These are phyloP conservation scores for Fistulifera pelliculosa DNA, from an alignment of 108 stramenopile genomes.

Conservation along the genomic window DNA sequence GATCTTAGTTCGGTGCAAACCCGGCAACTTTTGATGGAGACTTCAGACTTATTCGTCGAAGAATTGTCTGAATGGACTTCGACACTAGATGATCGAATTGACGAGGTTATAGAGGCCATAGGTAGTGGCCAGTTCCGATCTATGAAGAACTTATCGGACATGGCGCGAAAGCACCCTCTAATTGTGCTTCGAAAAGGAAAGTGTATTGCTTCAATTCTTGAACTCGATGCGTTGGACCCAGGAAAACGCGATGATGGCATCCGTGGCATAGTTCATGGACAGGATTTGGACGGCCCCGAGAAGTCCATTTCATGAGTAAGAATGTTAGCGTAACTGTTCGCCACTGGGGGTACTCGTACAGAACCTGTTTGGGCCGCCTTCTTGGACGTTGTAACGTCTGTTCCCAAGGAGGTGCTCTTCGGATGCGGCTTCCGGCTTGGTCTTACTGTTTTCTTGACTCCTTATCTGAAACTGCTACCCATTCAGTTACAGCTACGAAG, in stretches of 20 bases:
- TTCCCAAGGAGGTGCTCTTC: slow-evolving; percentile 33
- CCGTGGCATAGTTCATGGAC: slow-evolving; percentile 25
- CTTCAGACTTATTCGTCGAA: slow-evolving; percentile 16
- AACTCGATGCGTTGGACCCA: slow-evolving; percentile 35
- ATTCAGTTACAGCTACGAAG: slow-evolving; percentile 32
- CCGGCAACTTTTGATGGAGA: slow-evolving; percentile 28
- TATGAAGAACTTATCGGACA: slow-evolving; percentile 28
- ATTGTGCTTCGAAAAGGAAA: slow-evolving; percentile 40
- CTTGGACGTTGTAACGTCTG: slow-evolving; percentile 34
- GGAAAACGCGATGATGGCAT: slow-evolving; percentile 3
- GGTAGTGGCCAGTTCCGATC: slow-evolving; percentile 17
- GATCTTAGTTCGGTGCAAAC: slow-evolving; percentile 36
- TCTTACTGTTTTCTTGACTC: slow-evolving; percentile 20
- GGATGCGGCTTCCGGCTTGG: slow-evolving; percentile 45
- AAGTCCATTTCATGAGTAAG: slow-evolving; percentile 16
- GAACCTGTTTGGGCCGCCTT: slow-evolving; percentile 47
- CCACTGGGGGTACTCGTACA: slow-evolving; percentile 64
- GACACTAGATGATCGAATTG: slow-evolving; percentile 37
- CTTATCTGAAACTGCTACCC: slow-evolving; percentile 42
- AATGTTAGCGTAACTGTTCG: slow-evolving; percentile 27
- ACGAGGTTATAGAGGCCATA: slow-evolving; percentile 30
- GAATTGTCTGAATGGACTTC: slow-evolving; percentile 42
- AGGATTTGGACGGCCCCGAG: slow-evolving; percentile 12
- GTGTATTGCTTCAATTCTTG: slow-evolving; percentile 21
- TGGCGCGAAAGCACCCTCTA: slow-evolving; percentile 51